Evolutionary conservation across 1,284 basidiomycete species (phyloP), one percentile per base, ranked within the genome.

Genomic region (Naganishia albida): DNA sequence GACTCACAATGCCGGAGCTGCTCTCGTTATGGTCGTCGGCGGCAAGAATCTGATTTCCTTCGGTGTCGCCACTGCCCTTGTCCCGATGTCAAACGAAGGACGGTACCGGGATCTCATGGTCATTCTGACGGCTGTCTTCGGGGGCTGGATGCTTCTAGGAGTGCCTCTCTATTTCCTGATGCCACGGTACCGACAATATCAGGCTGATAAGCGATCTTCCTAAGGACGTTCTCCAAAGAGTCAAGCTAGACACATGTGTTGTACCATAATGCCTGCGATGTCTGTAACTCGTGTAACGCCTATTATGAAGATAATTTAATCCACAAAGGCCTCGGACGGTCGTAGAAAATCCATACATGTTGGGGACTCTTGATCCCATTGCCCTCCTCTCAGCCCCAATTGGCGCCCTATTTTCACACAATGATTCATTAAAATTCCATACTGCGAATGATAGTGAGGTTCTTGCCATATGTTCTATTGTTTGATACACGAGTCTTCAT

Each of bases 1-100:
- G 64, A 60, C 64, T 20, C 64, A 62, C 23, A 40, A 60, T 15
- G 64, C 64, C 15, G 64, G 64, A 7, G 57, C 64, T 25, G 64
- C 64, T 25, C 44, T 65, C 4, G 64, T 65, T 28, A 54, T 65
- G 51, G 64, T 65, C 39, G 50, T 65, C n/a, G 57, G 57, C 30
- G 56, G 64, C 15, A 62, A 65, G 57, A 62, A 65, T 57, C 16
- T 65, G 16, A 38, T 65, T 8, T 60, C 50, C 7, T 65, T 65
- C 40, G 57, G 64, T 44, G 20, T 62, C 10, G 56, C 64, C n/a
- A 48, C 49, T n/a, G 64, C 56, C 26, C 59, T 65, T 18, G 50
- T 59, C 13, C 51, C 49, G 13, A 39, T 65, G 25, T 50, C 56
- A 20, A 62, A 60, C 30, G 26, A 49, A 30, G 64, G 64, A 7